These are phyloP conservation scores for Fusarium chaquense DNA, from an alignment of 2,329 filamentous ascomycete genomes.

Conservation along the genomic window DNA sequence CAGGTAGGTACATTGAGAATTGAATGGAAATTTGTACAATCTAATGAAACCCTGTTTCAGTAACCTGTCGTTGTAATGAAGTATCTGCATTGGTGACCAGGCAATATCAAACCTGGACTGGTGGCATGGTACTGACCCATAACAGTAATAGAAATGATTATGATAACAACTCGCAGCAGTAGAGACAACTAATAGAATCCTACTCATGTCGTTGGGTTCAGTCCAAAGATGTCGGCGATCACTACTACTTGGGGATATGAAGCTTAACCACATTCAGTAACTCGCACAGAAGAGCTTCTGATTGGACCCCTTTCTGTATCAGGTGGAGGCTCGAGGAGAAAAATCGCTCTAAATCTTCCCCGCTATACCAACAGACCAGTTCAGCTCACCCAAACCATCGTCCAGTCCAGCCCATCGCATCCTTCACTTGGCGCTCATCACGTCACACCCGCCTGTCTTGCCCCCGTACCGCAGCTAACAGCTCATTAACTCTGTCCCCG, in stretches of 20 bases:
- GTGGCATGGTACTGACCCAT: too few species aligned
- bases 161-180: neutral
- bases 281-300: constrained; percentile 16
- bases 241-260: neutral
- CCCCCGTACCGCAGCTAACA: constrained; percentile 1
- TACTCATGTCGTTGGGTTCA: constrained; percentile 3
- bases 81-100: too few species aligned
- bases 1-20: neutral
- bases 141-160: neutral
- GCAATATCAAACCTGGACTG: too few species aligned
- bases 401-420: constrained; percentile 1
- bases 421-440: constrained; percentile 4
- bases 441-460: constrained; percentile 5
- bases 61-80: too few species aligned
- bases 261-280: constrained; percentile 24
- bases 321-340: neutral
- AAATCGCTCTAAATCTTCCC: constrained; percentile 6
- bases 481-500: neutral
- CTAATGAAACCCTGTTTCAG: neutral
- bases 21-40: neutral
- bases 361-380: neutral
- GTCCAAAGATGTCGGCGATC: constrained; percentile 4
- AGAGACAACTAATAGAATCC: neutral
- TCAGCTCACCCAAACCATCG: constrained; percentile 1
- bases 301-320: constrained; percentile 22